These are phyloP conservation scores for Cercospora sp. DNA, from an alignment of 2,329 filamentous ascomycete genomes.

Conservation along the genomic window DNA sequence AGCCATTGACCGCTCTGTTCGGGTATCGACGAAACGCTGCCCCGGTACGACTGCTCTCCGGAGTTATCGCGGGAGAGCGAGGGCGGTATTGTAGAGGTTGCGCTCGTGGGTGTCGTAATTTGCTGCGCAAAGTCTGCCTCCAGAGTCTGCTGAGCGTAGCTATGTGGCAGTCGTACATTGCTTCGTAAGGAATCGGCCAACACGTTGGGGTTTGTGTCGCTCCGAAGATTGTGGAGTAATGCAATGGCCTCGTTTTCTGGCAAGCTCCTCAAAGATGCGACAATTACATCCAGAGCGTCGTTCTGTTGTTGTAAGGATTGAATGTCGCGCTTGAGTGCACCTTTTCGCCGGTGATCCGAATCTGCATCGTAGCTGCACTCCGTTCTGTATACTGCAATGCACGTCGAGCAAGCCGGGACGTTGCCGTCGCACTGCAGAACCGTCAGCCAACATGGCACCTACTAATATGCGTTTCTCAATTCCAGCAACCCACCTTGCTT, in stretches of 20 bases:
- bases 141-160: constrained; percentile 36
- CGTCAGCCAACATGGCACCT: background rate
- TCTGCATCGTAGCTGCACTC: constrained; percentile 53
- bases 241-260: constrained; percentile 48
- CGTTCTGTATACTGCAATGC: constrained; percentile 53
- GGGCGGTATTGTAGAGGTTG: constrained; percentile 14
- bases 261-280: constrained; percentile 46
- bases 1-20: constrained; percentile 33
- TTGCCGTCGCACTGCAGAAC: constrained; percentile 51
- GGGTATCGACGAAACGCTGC: constrained; percentile 6
- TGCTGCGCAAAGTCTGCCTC: constrained; percentile 38
- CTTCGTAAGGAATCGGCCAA: constrained; percentile 45
- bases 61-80: constrained; percentile 25
- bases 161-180: constrained; percentile 41
- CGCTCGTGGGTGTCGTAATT: constrained; percentile 26
- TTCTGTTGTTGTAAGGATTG: constrained; percentile 41
- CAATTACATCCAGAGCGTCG: constrained; percentile 43
- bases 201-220: constrained; percentile 42
- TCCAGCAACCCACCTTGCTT: constrained; percentile 44
- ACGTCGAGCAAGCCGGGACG: constrained; percentile 52
- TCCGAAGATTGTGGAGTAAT: constrained; percentile 47
- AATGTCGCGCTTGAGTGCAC: constrained; percentile 44
- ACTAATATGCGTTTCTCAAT: too few relatives aligned
- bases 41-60: constrained; percentile 16
- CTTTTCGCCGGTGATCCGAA: constrained; percentile 49